Base-by-base conservation (phyloP, 495 filamentous ascomycete species). In the Astrothelium macrocarpum region DNA sequence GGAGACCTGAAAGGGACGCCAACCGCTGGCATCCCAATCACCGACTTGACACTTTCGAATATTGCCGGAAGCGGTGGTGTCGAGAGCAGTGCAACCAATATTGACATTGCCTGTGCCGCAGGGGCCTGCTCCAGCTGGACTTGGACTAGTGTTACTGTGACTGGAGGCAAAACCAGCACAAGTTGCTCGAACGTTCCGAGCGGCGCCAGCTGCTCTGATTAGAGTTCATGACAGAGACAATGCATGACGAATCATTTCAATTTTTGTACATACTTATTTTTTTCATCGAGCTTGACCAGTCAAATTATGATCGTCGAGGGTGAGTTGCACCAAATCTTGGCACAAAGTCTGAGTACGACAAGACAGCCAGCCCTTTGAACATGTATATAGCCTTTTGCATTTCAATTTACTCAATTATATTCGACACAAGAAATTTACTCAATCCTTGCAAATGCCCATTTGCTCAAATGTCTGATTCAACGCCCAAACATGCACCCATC, bases 21-120 rank as follows among this genome's bases (percentile, higher is more conserved):
- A n/a, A 86, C 85, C 2, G 80, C 68, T 45, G 84, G 85, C 25
- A 79, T 88, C 32, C 79, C 82, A 1, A 87, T 89, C 67, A 86
- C 82, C 14, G 78, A 76, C 39, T 65, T 88, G 14, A 84, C 78
- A 16, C 60, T 88, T 18, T 59, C 70, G 20, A 74, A 73, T 61
- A 74, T 88, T 28, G 78, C 73, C 0, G 86, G 85, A 1, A 76
- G 75, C 14, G 32, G 59, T 36, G 31, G 20, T 16, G 81, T 85
- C 14, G 61, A 66, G 25, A 72, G 66, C 62, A 68, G 66, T 28
- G 84, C 71, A n/a, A 78, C 72, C 0, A 71, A 76, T 20, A 69
- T 82, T 53, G 85, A 83, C 64, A 80, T 87, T 60, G 76, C 73
- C 0, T 75, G 73, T 45, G 71, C 60, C 5, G 10, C 5, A 2